phyloP scores from a whole-genome alignment of 148 eudicot species.

The Chenopodium album region DNA sequence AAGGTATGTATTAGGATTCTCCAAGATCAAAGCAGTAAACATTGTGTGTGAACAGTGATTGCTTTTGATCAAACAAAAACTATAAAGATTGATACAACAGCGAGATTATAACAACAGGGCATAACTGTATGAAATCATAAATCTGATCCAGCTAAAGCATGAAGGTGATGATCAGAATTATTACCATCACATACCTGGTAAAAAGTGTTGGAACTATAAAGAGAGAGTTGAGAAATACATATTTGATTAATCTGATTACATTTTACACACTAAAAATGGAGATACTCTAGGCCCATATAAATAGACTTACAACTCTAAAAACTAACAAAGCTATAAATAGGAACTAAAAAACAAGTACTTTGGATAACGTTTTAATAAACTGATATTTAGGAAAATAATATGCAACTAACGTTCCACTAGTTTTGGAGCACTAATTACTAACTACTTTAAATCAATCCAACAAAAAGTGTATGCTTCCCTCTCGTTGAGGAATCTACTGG shows the following conservation, averaged over 20 bases:
- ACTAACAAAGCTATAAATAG: no score
- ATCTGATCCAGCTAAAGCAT: not conserved
- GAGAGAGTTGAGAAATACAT: not conserved
- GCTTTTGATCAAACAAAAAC: not conserved
- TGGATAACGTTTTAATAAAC: no score
- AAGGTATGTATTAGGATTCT: not conserved
- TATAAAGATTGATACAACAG: not conserved
- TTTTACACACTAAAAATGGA: no score
- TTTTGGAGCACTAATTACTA: no score
- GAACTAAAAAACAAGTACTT: no score
- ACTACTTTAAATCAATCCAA: no score
- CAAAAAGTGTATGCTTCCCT: not conserved
- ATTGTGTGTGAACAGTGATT: not conserved
- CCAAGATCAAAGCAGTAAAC: not conserved
- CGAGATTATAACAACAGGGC: no score
- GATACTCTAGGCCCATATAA: no score
- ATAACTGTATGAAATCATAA: not conserved
- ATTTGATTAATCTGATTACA: no score
- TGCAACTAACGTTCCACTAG: no score
- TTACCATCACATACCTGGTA: conserved; percentile 62
- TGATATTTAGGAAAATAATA: not conserved
- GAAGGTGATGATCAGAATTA: not conserved
- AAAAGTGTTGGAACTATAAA: conserved; percentile 42
- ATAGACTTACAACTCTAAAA: no score
- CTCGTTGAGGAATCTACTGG: conserved; percentile 13